These are phyloP conservation scores for Didymella pomorum DNA, from an alignment of 2,329 filamentous ascomycete genomes.

Conservation along the genomic window DNA sequence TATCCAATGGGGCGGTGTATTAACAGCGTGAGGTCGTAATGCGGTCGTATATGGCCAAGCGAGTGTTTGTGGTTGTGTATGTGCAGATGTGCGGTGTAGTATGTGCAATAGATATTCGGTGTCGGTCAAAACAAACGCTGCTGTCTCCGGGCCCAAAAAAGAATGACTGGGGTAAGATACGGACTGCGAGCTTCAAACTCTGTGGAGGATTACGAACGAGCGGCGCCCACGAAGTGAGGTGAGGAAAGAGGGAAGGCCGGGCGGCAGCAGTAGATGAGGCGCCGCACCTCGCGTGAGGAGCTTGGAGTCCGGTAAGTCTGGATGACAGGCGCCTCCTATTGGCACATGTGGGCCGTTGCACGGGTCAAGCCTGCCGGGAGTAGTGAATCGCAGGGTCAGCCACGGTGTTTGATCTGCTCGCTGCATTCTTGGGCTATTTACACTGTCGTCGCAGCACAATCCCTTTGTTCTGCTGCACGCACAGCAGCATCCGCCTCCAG, in stretches of 20 bases:
- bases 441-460: neutral
- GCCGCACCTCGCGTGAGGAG: slow-evolving; percentile 28
- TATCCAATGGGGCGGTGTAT: slow-evolving; percentile 28
- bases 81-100: slow-evolving; percentile 6
- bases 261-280: slow-evolving; percentile 48
- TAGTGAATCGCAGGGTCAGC: slow-evolving; percentile 26
- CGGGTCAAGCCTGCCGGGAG: slow-evolving; percentile 31
- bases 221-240: slow-evolving; percentile 47
- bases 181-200: slow-evolving; percentile 32
- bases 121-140: slow-evolving; percentile 29
- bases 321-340: slow-evolving; percentile 36
- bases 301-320: slow-evolving; percentile 31
- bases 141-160: slow-evolving; percentile 41
- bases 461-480: neutral
- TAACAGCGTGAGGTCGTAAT: slow-evolving; percentile 50
- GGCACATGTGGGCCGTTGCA: slow-evolving; percentile 33
- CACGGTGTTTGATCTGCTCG: slow-evolving; percentile 38
- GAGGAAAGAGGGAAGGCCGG: slow-evolving; percentile 38
- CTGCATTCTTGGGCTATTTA: slow-evolving; percentile 26
- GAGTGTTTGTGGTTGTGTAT: slow-evolving; percentile 10
- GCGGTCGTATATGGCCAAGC: slow-evolving; percentile 35
- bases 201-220: slow-evolving; percentile 43
- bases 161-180: slow-evolving; percentile 52
- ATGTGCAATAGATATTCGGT: slow-evolving; percentile 8
- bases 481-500: neutral